Base-by-base conservation (phyloP, 805 yeast species). In the Ogataea nonfermentans region DNA sequence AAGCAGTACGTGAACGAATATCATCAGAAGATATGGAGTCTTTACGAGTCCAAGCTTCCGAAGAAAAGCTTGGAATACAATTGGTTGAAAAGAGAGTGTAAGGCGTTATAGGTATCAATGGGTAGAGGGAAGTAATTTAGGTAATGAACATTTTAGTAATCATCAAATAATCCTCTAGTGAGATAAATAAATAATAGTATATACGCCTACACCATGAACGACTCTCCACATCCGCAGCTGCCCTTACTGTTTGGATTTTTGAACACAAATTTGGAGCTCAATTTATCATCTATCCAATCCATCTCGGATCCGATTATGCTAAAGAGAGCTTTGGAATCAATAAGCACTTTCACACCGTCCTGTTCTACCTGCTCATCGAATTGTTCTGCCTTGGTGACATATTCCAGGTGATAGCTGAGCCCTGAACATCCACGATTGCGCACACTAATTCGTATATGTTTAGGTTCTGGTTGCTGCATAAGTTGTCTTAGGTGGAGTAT, bases 211-310 rank as follows among this genome's bases (percentile, higher is more conserved):
- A 91, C 96, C 96, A 90, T 93, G 63, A 93, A 93, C 4, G 96
- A 87, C 68, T 93, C 99, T 39, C 99, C 99, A 64, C 99, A 93
- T 9, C 99, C 99, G 66, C 99, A 93, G 35, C 95, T 86, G 23
- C 98, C 99, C 68, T 91, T 93, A 27, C 95, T 84, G 66, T 93
- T 93, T 47, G 99, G 99, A 63, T 93, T 93, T 59, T 76, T 83
- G 72, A 93, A 93, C 13, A 93, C 88, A 61, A 93, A 93, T 56
- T 95, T 77, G 10, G 93, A 81, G 23, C 89, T 76, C 47, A 93
- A 70, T 62, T 88, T 90, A 57, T 93, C 96, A 57, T 93, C 98
- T 34, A 87, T 71, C 96, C 96, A 93, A 65, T 93, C 99, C 99
- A 93, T 93, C 64, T 90, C 95, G 5, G 95, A 84, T 1, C 99